Base-by-base conservation (phyloP, 129 eudicot genomes). In the sunflower (Helianthus annuus) region DNA sequence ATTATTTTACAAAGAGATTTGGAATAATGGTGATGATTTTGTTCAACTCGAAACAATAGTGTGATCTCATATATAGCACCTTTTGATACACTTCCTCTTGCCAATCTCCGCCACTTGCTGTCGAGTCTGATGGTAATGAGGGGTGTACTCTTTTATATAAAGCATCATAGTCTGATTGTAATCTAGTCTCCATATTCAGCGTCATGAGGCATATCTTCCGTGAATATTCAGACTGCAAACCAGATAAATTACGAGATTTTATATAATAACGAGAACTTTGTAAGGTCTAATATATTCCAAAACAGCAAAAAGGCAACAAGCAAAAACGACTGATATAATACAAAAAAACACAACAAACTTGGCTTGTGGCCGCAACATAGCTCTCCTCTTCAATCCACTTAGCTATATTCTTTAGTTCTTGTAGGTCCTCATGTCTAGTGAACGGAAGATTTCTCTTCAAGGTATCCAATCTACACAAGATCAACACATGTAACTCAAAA, bases 381-480 rank as follows among this genome's bases (percentile, higher is more conserved):
- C 78, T 75, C 70, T 80, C 82, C 73, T 89, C 92, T 79, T 89
- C 96, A 74, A 86, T 86, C 70, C 88, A 77, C 61, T 71, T 76
- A 61, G 92, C 86, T 74, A 89, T 80, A 42, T 80, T 82, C 58
- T 80, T 77, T 12, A 88, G 87, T 66, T 89, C 93, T 74, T 78
- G 81, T 27, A 84, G 40, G 55, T 88, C 96, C 66, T 86, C 96
- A 76, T 55, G 85, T 64, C 91, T 96, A 79, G 89, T 83, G 61
- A 83, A 75, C 22, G 93, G 96, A 70, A 86, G 77, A 69, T 89
- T 91, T 74, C 85, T 84, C 81, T 77, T 85, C 93, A 92, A 77
- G 1, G 89, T 77, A 4, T 86, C 87, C 86, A 86, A 77, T 81
- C 97, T 92, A 63, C 61, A 40, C 77, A 75, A 27, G 46, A 71